Percentiles rank a stretch among this genome's conserved stretches.
Conservation (phyloP, 768 basidiomycete species). For the Kwoniella sp. region DNA sequence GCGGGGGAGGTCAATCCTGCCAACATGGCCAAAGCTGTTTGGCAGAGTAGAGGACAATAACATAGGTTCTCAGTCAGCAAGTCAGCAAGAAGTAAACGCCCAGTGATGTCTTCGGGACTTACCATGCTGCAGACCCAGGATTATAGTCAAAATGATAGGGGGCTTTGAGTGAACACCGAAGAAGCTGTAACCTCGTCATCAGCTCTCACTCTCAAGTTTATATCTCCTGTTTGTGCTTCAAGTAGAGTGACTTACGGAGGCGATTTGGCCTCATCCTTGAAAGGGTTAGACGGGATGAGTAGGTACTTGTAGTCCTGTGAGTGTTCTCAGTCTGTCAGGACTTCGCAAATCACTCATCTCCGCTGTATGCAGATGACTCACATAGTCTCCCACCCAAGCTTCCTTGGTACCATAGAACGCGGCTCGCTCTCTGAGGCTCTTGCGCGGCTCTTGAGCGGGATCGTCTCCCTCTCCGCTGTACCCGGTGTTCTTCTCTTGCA, state of each 20-base stretch:
- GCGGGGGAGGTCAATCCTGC: slow-evolving; percentile 2
- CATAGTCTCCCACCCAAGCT: slow-evolving; percentile 11
- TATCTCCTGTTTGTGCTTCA: no score
- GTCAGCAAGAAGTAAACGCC: not conserved
- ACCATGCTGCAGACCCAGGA: slow-evolving; percentile 6
- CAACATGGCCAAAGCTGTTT: slow-evolving; percentile 3
- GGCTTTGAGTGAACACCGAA: slow-evolving; percentile 2
- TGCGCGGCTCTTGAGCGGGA: not conserved
- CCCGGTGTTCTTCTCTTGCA: no score
- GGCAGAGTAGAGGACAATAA: not conserved
- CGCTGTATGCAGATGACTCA: not conserved
- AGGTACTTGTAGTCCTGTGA: slow-evolving; percentile 8
- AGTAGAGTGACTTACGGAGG: slow-evolving; percentile 3
- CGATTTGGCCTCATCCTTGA: slow-evolving; percentile 1
- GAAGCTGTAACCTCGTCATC: not conserved
- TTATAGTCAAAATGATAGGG: slow-evolving; percentile 3
- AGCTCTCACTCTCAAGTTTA: no score
- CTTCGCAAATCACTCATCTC: not conserved
- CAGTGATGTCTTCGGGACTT: not conserved
- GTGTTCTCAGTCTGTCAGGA: not conserved
- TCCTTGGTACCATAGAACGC: slow-evolving; percentile 1
- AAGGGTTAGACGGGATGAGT: not conserved
- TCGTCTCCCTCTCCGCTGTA: not conserved
- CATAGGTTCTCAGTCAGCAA: no score
- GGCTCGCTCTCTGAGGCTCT: not conserved